Evolutionary conservation across 2,329 filamentous ascomycete species (phyloP).

Genomic region (Aureobasidium sp.): DNA sequence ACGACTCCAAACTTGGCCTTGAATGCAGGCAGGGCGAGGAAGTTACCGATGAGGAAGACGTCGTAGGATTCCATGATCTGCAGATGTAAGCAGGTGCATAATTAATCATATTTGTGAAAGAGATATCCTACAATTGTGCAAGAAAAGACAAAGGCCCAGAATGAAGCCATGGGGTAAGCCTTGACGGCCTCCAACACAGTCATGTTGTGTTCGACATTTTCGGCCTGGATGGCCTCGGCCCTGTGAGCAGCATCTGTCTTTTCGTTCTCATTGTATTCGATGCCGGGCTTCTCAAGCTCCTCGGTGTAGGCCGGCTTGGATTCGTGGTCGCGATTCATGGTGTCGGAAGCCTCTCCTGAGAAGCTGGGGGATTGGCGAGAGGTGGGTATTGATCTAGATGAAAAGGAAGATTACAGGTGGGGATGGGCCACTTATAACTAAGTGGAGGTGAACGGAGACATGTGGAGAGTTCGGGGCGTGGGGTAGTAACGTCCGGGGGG

Average conservation of each 20-base stretch:
- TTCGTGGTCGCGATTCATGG: not conserved
- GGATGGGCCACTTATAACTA: not conserved
- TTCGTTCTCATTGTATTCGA: not conserved
- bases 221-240: slow-evolving; percentile 48
- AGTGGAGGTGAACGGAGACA: not conserved
- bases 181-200: slow-evolving; percentile 40
- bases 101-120: not conserved
- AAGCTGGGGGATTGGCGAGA: not conserved
- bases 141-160: slow-evolving; percentile 49
- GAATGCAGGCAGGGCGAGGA: slow-evolving; percentile 46
- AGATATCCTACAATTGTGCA: slow-evolving; percentile 43
- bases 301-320: not conserved
- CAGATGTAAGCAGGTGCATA: slow-evolving; percentile 17
- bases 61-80: slow-evolving; percentile 58
- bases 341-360: not conserved
- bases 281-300: not conserved
- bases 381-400: not conserved
- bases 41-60: slow-evolving; percentile 53
- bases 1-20: slow-evolving; percentile 38
- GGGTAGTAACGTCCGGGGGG: slow-evolving; percentile 2
- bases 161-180: slow-evolving; percentile 44
- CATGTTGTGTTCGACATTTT: slow-evolving; percentile 46
- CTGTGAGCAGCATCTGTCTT: slow-evolving; percentile 32
- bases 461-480: not conserved
- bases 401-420: not conserved